Conservation (phyloP, 352 stramenopile species). For the Pythium angustatum region DNA sequence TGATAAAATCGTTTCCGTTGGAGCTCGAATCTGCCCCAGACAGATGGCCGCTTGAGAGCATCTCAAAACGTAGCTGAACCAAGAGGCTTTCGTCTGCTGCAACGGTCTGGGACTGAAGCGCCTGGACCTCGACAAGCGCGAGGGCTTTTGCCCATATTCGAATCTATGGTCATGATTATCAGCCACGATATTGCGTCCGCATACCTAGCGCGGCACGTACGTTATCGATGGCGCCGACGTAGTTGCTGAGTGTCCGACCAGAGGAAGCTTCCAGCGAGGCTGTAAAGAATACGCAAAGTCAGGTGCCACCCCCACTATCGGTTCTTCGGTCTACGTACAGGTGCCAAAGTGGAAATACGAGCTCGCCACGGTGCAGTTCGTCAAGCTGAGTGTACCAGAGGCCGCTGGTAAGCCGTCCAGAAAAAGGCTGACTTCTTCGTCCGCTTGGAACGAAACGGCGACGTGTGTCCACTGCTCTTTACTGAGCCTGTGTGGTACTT, state of each 20-base stretch:
- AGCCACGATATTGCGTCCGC: neutral
- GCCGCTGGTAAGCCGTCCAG: slow-evolving; percentile 35
- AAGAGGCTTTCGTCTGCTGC: slow-evolving; percentile 31
- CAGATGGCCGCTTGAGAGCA: slow-evolving; percentile 7
- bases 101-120: neutral
- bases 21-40: slow-evolving; percentile 36
- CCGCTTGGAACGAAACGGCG: slow-evolving; percentile 30
- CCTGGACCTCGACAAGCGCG: neutral
- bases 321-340: slow-evolving; percentile 29
- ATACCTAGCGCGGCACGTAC: slow-evolving; percentile 20
- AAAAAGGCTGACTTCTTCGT: slow-evolving; percentile 29
- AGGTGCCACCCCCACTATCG: neutral
- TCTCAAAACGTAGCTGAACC: slow-evolving; percentile 35
- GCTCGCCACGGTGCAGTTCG: slow-evolving; percentile 30
- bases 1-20: slow-evolving; percentile 44
- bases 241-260: slow-evolving; percentile 20
- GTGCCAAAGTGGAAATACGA: slow-evolving; percentile 47
- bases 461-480: slow-evolving; percentile 42
- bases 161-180: slow-evolving; percentile 20
- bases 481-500: slow-evolving; percentile 35
- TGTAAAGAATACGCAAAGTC: neutral
- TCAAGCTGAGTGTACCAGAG: slow-evolving; percentile 19
- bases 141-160: slow-evolving; percentile 22
- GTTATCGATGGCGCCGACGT: slow-evolving; percentile 49
- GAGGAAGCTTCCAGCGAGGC: slow-evolving; percentile 9